Evolutionary conservation across 108 stramenopile species (phyloP).

Genomic region (Fragilariopsis cylindrus): DNA sequence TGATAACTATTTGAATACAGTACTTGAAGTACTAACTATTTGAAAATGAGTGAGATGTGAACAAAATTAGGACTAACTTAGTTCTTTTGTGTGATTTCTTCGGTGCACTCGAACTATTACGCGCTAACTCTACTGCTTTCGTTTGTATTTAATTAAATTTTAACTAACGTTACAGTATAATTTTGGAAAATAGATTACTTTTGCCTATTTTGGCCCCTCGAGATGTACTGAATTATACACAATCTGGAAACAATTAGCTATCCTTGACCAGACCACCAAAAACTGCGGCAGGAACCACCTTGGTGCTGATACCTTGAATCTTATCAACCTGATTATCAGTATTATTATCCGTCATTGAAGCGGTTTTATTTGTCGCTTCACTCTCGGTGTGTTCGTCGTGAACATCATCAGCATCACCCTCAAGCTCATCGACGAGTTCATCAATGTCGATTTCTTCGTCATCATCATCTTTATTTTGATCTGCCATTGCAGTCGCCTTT

Average conservation of each 20-base stretch:
- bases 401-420: conserved; percentile 43
- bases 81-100: too few species aligned
- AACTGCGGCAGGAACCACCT: conserved; percentile 72
- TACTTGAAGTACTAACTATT: too few species aligned
- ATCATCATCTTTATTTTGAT: conserved; percentile 30
- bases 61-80: too few species aligned
- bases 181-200: too few species aligned
- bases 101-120: too few species aligned
- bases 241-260: not conserved
- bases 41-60: too few species aligned
- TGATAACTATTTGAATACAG: too few species aligned
- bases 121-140: too few species aligned
- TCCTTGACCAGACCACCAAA: conserved; percentile 67
- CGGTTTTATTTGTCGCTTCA: conserved; percentile 3
- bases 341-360: not conserved
- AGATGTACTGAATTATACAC: too few species aligned
- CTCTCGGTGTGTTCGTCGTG: conserved; percentile 38
- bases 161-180: too few species aligned
- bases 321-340: not conserved
- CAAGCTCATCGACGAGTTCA: conserved; percentile 34
- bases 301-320: conserved; percentile 46
- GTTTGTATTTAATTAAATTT: too few species aligned
- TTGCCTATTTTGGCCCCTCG: too few species aligned
- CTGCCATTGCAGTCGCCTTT: conserved; percentile 46
- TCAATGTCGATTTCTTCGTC: conserved; percentile 87